A percentile compares a stretch with the other conserved stretches of the same genome.
These are phyloP conservation scores for Quercus gilva DNA, from an alignment of 306 rosid genomes.

Conservation along the genomic window DNA sequence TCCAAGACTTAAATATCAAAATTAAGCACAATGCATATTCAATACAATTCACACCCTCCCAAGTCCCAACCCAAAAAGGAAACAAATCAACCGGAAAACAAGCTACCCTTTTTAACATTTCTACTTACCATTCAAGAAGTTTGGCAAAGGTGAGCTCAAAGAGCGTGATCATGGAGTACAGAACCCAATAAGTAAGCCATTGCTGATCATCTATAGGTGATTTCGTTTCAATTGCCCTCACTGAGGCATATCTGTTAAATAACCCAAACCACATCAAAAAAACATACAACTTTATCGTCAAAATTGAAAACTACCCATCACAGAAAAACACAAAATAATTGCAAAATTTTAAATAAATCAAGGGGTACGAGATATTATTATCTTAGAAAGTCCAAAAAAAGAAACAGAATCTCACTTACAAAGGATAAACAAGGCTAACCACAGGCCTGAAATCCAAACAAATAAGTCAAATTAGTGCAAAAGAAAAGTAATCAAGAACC, in stretches of 20 bases:
- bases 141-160: conserved; percentile 88
- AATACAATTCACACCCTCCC: not conserved
- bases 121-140: conserved; percentile 71
- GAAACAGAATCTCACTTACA: conserved; percentile 53
- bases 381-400: not conserved
- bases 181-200: conserved; percentile 98
- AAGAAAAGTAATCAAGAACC: not conserved
- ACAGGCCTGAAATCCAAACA: conserved; percentile 75
- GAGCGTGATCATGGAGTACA: conserved; percentile 87
- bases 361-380: not conserved
- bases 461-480: conserved; percentile 14
- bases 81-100: not conserved
- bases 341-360: not conserved
- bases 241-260: conserved; percentile 72
- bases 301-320: not conserved
- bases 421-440: conserved; percentile 89
- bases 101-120: not conserved
- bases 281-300: conserved; percentile 5
- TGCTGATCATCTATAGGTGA: conserved; percentile 87
- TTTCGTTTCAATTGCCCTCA: conserved; percentile 89
- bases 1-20: conserved; percentile 4
- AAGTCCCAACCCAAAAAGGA: conserved; percentile 7
- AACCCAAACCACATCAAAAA: conserved; percentile 21
- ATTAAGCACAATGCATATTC: not conserved
- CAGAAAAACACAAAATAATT: not conserved